Percentiles rank a stretch among this genome's conserved stretches.
Conservation (phyloP, 805 yeast species). For the Saccharomyces paradoxus region DNA sequence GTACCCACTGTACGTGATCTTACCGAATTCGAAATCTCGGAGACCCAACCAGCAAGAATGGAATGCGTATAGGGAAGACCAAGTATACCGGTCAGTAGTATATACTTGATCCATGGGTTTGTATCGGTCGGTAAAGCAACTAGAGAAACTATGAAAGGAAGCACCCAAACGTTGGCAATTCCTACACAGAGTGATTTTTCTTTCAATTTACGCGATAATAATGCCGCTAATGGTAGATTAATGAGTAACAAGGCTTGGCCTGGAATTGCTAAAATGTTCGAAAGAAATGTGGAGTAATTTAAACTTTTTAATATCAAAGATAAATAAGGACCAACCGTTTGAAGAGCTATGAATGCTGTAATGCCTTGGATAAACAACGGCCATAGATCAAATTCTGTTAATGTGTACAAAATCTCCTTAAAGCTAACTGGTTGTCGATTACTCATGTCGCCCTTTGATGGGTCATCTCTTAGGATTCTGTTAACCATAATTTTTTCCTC, state of each 20-base stretch:
- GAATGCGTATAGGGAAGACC: slow-evolving; percentile 42
- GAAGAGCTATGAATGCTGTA: slow-evolving; percentile 31
- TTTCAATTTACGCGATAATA: slow-evolving; percentile 32
- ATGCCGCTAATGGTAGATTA: slow-evolving; percentile 18
- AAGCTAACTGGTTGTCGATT: slow-evolving; percentile 46
- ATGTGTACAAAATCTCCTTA: slow-evolving; percentile 32
- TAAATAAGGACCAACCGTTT: slow-evolving; percentile 34
- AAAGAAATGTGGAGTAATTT: slow-evolving; percentile 44
- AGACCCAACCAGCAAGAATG: slow-evolving; percentile 49
- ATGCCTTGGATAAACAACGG: slow-evolving; percentile 45
- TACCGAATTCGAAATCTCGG: slow-evolving; percentile 53
- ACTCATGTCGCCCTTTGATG: slow-evolving; percentile 56
- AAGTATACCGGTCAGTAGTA: slow-evolving; percentile 26
- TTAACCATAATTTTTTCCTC: slow-evolving; percentile 54
- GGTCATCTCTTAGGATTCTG: slow-evolving; percentile 54
- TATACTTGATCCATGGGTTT: slow-evolving; percentile 32
- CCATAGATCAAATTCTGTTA: slow-evolving; percentile 47
- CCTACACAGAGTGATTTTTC: slow-evolving; percentile 21
- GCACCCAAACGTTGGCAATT: slow-evolving; percentile 28
- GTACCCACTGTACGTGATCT: slow-evolving; percentile 53
- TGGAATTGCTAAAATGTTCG: slow-evolving; percentile 46
- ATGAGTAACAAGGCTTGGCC: slow-evolving; percentile 30
- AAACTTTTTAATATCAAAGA: slow-evolving; percentile 38
- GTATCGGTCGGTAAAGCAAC: slow-evolving; percentile 25
- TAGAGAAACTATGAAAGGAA: slow-evolving; percentile 25